A percentile compares a stretch with the other conserved stretches of the same genome.
phyloP scores from a whole-genome alignment of 148 eudicot genomes.

The Cornus suecica region DNA sequence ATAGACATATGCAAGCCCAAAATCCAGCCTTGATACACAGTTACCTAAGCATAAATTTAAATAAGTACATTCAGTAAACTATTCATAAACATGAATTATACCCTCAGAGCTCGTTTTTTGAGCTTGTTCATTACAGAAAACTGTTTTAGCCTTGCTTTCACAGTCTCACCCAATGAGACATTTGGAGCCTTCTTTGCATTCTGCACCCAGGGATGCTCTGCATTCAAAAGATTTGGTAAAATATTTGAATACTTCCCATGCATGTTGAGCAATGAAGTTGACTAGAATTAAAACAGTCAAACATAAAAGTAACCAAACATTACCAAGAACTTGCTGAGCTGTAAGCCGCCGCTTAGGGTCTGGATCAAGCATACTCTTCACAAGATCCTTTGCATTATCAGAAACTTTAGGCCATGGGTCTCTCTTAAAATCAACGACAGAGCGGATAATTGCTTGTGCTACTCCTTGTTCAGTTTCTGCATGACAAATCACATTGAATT shows the following conservation, averaged over 20 bases:
- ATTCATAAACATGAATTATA: slow-evolving; percentile 12
- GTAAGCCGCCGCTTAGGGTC: slow-evolving; percentile 68
- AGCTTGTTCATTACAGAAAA: slow-evolving; percentile 92
- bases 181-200: slow-evolving; percentile 79
- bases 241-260: neutral
- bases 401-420: slow-evolving; percentile 88
- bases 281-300: neutral
- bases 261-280: neutral
- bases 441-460: slow-evolving; percentile 80
- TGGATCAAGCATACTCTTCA: slow-evolving; percentile 74
- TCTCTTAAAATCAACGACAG: slow-evolving; percentile 70
- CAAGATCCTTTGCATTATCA: slow-evolving; percentile 72
- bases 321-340: slow-evolving; percentile 77
- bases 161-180: slow-evolving; percentile 78
- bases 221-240: slow-evolving; percentile 9
- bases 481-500: slow-evolving; percentile 13
- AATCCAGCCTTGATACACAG: neutral
- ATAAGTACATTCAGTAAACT: neutral
- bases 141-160: slow-evolving; percentile 82
- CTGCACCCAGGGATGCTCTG: slow-evolving; percentile 84
- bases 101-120: slow-evolving; percentile 81
- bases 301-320: slow-evolving; percentile 6
- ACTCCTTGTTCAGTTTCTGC: slow-evolving; percentile 89
- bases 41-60: neutral
- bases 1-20: neutral